Evolutionary conservation across 176 grass and related monocot genomes (phyloP), one percentile per base, ranked within the genome.

Genomic region (Zoysia pacifica): DNA sequence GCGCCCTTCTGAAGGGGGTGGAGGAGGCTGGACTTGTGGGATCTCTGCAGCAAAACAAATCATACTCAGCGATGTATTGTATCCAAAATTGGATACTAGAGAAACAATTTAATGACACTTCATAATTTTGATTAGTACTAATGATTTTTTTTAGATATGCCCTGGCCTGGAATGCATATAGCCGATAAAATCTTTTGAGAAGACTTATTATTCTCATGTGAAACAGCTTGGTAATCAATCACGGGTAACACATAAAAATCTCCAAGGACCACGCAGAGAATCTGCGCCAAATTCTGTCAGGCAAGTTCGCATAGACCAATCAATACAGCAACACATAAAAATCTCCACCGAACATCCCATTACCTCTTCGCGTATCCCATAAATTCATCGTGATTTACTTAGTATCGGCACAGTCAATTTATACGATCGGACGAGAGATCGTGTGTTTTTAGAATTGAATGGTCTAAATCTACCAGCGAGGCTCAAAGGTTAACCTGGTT

Each of bases 1-100:
- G 15, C 89, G 89, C 18, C 91, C 94, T 73, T 94, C 87, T 5
- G 89, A 90, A 20, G 94, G 91, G 1, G 94, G 94, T 1, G 90
- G 68, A 6, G 94, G 91, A 61, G 89, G 89, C 68, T 90, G 72
- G n/a, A 94, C 80, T 71, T 94, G 86, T 39, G 81, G 85, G 36
- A 58, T 44, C 5, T 86, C 93, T 93, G 66, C 55, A 60, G 39
- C 5, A 19, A 83, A 37, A n/a, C 8, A 36, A 40, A n/a, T 20
- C 10, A 51, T 66, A 20, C 49, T 62, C 12, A 11, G 59, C 1
- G 2, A 62, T 62, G 59, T 43, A 5, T 42, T 14, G 48, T 66
- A 15, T 7, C 38, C 13, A 2, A 48, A 79, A 53, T 2, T 67
- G 37, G 39, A 28, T 0, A 55, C 0, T 44, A 2, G 18, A 35